Base-by-base conservation (phyloP, 2,329 filamentous ascomycete genomes). In the Aureobasidium sp. region DNA sequence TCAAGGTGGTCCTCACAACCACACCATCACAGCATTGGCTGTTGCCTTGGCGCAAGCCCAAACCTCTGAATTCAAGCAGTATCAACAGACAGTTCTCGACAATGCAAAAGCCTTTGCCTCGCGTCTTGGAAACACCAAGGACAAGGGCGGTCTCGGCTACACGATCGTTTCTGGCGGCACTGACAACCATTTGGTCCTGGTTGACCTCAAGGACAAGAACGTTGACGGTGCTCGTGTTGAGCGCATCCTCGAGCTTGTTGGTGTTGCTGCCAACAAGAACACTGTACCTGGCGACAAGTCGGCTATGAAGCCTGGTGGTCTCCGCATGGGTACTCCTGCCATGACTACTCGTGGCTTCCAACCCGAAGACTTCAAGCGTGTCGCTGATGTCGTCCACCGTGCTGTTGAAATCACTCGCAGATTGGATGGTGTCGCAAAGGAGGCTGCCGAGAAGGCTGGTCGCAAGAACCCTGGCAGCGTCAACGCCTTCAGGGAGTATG, bases 201-300 rank as follows among this genome's bases (percentile, higher is more conserved):
- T 99, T 63, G 94, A 99, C 76, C 86, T 99, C 66, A 92, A 95
- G 78, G 85, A 89, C 42, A 89, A 94, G 72, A 82, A 82, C 61
- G 85, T 99, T 63, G 94, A 99, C 70, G 93, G 93, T 68, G 93
- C 63, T 2, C 61, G 63, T 51, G 63, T 64, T n/a, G 63, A 64
- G 74, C 85, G 91, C 25, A 63, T 68, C 71, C 84, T 89, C 73
- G 82, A 79, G 65, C 85, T 99, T 19, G 94, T 99, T 70, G 94
- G 94, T 70, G 94, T 99, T 75, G 92, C 94, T 64, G 95, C 91
- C 84, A 99, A 99, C 86, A 99, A 99, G 86, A 99, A 99, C 85
- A 88, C 90, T 63, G 94, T 96, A 62, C 94, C 94, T 42, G 94
- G 94, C 65, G 94, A 99, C 77, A 90, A 87, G 72, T 96, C 91